Percentiles rank a stretch among this genome's conserved stretches.
phyloP scores from a whole-genome alignment of 169 alveolate genomes.

The Besnoitia besnoiti region DNA sequence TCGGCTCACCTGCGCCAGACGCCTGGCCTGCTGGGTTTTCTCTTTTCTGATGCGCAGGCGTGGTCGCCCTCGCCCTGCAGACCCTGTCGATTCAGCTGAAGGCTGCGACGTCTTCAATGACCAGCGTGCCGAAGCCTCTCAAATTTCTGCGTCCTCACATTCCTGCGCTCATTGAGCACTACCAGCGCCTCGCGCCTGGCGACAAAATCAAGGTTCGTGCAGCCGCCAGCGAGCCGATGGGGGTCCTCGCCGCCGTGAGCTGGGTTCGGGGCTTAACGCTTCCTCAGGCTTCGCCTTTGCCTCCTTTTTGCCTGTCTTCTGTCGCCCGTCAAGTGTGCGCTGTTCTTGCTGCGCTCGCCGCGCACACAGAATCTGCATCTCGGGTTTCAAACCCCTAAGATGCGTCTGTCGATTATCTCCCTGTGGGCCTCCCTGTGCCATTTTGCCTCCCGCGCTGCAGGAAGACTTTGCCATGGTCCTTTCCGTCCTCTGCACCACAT shows the following conservation, averaged over 20 bases:
- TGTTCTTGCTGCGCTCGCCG: neutral
- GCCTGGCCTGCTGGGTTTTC: neutral
- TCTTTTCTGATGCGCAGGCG: slow-evolving; percentile 24
- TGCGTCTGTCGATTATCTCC: neutral
- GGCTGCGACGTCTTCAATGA: slow-evolving; percentile 85
- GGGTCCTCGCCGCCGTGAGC: no score
- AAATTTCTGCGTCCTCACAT: slow-evolving; percentile 82
- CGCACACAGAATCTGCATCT: neutral
- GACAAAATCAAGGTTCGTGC: neutral
- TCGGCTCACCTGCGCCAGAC: neutral
- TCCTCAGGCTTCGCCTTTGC: neutral
- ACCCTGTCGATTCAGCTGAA: slow-evolving; percentile 73
- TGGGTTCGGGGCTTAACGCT: no score
- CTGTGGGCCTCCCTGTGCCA: neutral
- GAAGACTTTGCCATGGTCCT: slow-evolving; percentile 67
- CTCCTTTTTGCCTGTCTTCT: neutral
- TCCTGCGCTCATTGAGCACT: slow-evolving; percentile 74
- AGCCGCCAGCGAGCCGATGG: neutral
- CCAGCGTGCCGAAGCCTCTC: slow-evolving; percentile 86
- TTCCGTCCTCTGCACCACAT: slow-evolving; percentile 63
- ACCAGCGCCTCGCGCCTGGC: slow-evolving; percentile 61
- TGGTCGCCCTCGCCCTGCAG: slow-evolving; percentile 69
- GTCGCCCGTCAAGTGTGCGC: neutral
- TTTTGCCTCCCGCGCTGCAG: slow-evolving; percentile 40
- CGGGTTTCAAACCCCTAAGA: neutral